Evolutionary conservation across 495 filamentous ascomycete species (phyloP), one percentile per base, ranked within the genome.

Genomic region (Extremus antarcticus): DNA sequence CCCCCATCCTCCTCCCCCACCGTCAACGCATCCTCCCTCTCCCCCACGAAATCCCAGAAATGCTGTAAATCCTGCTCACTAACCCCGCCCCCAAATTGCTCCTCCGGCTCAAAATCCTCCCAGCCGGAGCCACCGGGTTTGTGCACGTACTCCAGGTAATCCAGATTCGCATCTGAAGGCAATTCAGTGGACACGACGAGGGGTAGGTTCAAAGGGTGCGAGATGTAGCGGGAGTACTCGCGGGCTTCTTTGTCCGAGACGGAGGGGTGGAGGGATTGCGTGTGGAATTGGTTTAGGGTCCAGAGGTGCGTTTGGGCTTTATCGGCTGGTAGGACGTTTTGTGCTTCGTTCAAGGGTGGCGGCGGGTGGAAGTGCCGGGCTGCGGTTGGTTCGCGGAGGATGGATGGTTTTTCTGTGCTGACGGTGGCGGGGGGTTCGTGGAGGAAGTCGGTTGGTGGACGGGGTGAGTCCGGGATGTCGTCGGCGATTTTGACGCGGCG

Each of bases 151-250:
- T 86, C 83, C 17, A 86, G 61, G 57, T 91, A 83, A 54, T 92
- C 88, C 1, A 78, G 69, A 56, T 85, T 75, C 1, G 76, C 61
- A 43, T 70, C 67, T 16, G 64, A 60, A 62, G 41, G 78, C 74
- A 43, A 73, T 51, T 91, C 87, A 21, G 79, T 84, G 1, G 85
- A 85, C 1, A 90, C 79, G 3, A 96, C 92, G 1, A 97, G 78
- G 0, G 92, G 89, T 2, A 98, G 78, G 55, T 83, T 89, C 25
- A 91, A 82, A 8, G 92, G 91, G 67, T 97, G 92, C 49, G 80
- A 81, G 67, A 97, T 83, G 70, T 97, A 96, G n/a, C 85, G 80
- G 25, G 83, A 73, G 69, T 97, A 97, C 63, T 96, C 92, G 21
- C 84, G 84, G 4, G 82, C 78, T 67, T 97, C 94, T 25, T 75